Percentiles rank a stretch among this genome's conserved stretches.
Conservation (phyloP, 495 filamentous ascomycete genomes). For the Cercophora newfieldiana region DNA sequence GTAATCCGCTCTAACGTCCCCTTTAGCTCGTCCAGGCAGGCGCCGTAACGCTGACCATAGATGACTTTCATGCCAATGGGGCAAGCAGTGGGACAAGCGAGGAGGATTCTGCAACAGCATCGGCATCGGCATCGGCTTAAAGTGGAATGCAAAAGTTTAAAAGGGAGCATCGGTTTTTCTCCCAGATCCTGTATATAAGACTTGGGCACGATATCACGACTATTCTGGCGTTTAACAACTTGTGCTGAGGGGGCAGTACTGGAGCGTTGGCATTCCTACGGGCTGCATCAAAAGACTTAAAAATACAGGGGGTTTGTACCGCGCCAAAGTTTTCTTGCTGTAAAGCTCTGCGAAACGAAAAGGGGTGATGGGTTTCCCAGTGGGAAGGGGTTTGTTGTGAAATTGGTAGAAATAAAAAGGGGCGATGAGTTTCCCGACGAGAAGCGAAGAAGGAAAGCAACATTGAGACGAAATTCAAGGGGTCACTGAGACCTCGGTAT, state of each 20-base stretch:
- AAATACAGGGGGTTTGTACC: background rate
- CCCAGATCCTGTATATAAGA: background rate
- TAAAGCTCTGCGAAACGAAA: background rate
- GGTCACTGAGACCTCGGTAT: background rate
- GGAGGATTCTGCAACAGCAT: background rate
- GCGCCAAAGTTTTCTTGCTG: background rate
- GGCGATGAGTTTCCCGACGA: background rate
- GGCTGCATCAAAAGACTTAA: constrained; percentile 8
- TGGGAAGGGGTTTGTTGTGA: background rate
- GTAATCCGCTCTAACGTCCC: constrained; percentile 7
- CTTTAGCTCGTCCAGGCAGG: constrained; percentile 86
- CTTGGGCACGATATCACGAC: background rate
- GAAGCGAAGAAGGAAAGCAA: background rate
- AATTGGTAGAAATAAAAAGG: background rate
- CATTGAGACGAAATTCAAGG: background rate
- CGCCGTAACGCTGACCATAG: constrained; percentile 79
- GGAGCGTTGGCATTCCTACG: background rate
- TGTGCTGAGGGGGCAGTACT: background rate
- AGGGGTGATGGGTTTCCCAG: background rate
- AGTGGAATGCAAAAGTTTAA: background rate
- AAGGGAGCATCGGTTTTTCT: background rate
- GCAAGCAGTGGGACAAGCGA: too few relatives aligned
- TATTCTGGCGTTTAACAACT: background rate
- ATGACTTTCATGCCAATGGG: constrained; percentile 66
- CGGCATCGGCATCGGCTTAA: constrained; percentile 6